Conservation (phyloP, 2,329 filamentous ascomycete genomes). For the Aspergillus spinulosporus region DNA sequence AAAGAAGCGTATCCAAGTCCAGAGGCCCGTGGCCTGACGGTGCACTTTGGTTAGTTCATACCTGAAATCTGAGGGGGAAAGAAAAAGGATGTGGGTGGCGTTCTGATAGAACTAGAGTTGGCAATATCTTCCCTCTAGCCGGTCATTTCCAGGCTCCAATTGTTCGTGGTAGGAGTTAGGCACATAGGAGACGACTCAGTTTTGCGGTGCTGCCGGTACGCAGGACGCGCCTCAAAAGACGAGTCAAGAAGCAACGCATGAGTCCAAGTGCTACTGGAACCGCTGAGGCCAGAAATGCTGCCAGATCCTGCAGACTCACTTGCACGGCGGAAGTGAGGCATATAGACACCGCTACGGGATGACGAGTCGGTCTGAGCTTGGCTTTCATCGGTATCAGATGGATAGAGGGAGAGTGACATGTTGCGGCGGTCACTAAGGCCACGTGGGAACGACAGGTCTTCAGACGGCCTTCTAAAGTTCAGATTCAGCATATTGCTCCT, state of each 20-base stretch:
- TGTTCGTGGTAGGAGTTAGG: constrained; percentile 16
- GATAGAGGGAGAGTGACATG: neutral
- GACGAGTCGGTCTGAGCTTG: constrained; percentile 7
- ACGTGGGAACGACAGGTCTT: constrained; percentile 3
- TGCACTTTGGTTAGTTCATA: neutral
- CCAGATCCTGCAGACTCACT: constrained; percentile 11
- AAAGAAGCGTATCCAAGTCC: neutral
- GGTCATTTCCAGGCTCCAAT: neutral
- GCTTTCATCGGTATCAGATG: constrained; percentile 1
- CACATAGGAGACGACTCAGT: constrained; percentile 27
- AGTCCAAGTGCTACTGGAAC: constrained; percentile 14
- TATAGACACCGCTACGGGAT: neutral
- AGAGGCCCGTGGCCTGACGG: neutral
- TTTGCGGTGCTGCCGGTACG: constrained; percentile 20
- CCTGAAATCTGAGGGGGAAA: neutral
- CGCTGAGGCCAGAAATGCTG: constrained; percentile 1
- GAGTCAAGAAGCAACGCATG: constrained; percentile 19
- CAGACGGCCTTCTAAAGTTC: neutral
- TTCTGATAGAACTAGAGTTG: too few species aligned
- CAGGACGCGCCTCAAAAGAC: constrained; percentile 2
- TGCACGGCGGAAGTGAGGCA: constrained; percentile 19
- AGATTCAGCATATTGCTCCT: constrained; percentile 1
- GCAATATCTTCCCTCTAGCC: neutral
- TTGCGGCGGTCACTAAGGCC: constrained; percentile 2
- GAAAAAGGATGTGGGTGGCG: neutral